Base-by-base conservation (phyloP, 768 basidiomycete species). In the Naganishia antarctica region DNA sequence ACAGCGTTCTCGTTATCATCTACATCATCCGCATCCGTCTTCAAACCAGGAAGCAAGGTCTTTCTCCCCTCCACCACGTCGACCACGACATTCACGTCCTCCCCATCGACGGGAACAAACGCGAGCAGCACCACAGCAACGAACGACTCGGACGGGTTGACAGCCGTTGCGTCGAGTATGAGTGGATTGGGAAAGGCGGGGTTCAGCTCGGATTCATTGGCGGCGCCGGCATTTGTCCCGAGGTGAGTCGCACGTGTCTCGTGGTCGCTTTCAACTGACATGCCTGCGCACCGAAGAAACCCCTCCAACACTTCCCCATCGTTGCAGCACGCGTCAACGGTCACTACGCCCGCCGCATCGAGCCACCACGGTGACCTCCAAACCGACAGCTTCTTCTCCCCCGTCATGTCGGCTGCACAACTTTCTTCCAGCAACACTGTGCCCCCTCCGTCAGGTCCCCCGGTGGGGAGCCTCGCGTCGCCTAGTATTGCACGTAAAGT, bases 191-290 rank as follows among this genome's bases (percentile, higher is more conserved):
- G 53, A 23, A 57, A 40, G 37, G 37, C 37, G 15, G 53, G 53
- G 34, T 57, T 63, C n/a, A 63, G 41, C 29, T 37, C 62, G 25
- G 62, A 46, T 28, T 51, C 49, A n/a, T 37, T 63, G 16, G 51
- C 49, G 13, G 62, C 62, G 18, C 49, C 62, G 5, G 51, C 62
- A 13, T 63, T 63, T 40, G 50, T 63, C 3, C 62, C 62, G 16
- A 51, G 62, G 49, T 51, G 26, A 60, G 59, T 45, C 23, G 4
- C n/a, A 7, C 8, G 7, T 8, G 21, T 28, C 21, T 7, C 4
- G 47, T 37, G 6, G 34, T 13, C 21, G 8, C 40, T 41, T 11
- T 23, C 16, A 4, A 21, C 2, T 40, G 34, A n/a, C 31, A 16
- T 51, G 6, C 21, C 8, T n/a, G 21, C 2, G 6, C 3, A 6